Percentiles rank a stretch among this genome's conserved stretches.
Conservation (phyloP, 805 yeast species). For the Cyberlindnera nakhonratchasimensis region DNA sequence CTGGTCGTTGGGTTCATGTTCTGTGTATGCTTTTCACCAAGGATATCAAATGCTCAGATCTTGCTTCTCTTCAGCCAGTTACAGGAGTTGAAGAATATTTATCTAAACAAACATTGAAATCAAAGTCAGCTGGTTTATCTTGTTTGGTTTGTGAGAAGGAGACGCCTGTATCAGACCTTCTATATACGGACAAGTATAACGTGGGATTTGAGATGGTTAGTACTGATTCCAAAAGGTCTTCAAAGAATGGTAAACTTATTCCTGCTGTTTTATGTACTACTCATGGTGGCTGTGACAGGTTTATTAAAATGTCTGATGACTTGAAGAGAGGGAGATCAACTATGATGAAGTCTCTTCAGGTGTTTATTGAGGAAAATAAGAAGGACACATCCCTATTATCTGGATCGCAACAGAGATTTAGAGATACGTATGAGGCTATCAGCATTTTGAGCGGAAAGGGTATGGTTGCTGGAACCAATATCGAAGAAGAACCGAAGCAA, state of each 20-base stretch:
- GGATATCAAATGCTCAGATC: constrained; percentile 41
- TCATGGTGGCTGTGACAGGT: constrained; percentile 28
- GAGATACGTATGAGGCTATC: constrained; percentile 31
- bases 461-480: background rate
- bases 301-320: constrained; percentile 28
- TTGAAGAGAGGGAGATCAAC: constrained; percentile 18
- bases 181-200: constrained; percentile 41
- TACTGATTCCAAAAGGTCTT: constrained; percentile 3
- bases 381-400: constrained; percentile 15
- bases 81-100: constrained; percentile 34
- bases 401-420: constrained; percentile 38
- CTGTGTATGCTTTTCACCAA: constrained; percentile 61
- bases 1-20: constrained; percentile 76
- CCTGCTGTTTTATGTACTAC: constrained; percentile 44
- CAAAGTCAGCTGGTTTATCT: constrained; percentile 49
- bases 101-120: constrained; percentile 30
- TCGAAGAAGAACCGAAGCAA: background rate
- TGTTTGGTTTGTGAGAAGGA: constrained; percentile 34
- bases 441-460: background rate
- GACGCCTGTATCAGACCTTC: constrained; percentile 40
- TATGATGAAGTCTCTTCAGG: constrained; percentile 15
- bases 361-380: constrained; percentile 23
- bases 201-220: constrained; percentile 47
- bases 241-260: constrained; percentile 38
- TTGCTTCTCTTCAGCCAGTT: constrained; percentile 44